Conservation (phyloP, 148 eudicot species). For the Vaccinium corymbosum region DNA sequence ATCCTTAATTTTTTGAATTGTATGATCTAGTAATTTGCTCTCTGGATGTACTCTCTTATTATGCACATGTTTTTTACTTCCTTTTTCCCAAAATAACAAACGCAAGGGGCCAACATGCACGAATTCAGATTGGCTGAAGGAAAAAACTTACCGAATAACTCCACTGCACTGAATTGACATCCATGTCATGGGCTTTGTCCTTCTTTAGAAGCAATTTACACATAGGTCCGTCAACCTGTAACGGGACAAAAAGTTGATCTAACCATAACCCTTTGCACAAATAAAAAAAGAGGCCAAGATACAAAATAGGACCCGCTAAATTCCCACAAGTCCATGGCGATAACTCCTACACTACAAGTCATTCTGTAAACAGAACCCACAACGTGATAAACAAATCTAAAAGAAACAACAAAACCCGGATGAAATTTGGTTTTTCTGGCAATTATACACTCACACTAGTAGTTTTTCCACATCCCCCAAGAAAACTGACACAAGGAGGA, state of each 20-base stretch:
- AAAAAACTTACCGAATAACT: slow-evolving; percentile 19
- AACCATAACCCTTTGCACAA: background rate
- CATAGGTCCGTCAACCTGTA: slow-evolving; percentile 33
- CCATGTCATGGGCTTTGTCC: slow-evolving; percentile 39
- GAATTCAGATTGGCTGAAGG: background rate
- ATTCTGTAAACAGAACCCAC: background rate
- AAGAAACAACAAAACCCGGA: background rate
- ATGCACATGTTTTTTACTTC: background rate
- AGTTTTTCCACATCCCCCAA: background rate
- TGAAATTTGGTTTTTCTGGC: background rate
- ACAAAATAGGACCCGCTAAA: background rate
- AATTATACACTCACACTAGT: background rate
- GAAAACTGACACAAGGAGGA: background rate
- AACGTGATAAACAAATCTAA: background rate
- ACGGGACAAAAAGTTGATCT: background rate
- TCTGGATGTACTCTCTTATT: background rate
- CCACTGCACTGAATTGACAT: slow-evolving; percentile 35
- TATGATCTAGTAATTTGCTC: background rate
- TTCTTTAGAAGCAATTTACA: slow-evolving; percentile 31
- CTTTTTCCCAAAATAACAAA: background rate
- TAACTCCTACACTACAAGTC: background rate
- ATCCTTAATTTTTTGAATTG: background rate
- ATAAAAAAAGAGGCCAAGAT: slow-evolving; percentile 11
- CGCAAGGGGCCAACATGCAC: background rate
- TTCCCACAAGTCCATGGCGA: background rate